Evolutionary conservation across 768 basidiomycete species (phyloP), one percentile per base, ranked within the genome.

Genomic region (Hygrophoropsis aurantiaca): DNA sequence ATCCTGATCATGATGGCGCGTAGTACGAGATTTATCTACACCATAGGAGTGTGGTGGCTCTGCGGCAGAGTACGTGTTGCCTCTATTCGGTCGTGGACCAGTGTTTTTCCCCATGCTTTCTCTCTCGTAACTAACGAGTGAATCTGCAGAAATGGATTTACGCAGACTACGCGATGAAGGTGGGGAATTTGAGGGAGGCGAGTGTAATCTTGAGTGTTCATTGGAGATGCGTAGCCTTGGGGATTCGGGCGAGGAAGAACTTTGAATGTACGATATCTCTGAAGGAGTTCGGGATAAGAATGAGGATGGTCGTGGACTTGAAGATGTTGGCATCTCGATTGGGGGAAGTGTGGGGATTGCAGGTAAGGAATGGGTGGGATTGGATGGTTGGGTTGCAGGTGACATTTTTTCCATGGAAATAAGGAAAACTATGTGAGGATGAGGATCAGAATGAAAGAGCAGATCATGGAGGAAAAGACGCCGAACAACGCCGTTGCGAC

Each of bases 91-190:
- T 3, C 73, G 69, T 34, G 71, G 62, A 33, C 58, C 57, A 18
- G 65, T 55, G 13, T 59, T 16, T 44, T 61, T 49, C 8, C 65
- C 53, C 23, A 64, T 49, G 40, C 61, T 62, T 35, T 74, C 70
- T 53, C 68, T 70, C 54, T 67, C 65, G 58, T 71, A 71, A 27
- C 69, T 70, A 40, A 79, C 75, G 62, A 90, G 84, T 9, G 88
- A 90, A 64, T 90, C 88, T 50, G 83, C 86, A 18, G 88, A 90
- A 50, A 85, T 66, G 23, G 87, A 85, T 69, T 89, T 89, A 57
- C 85, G 78, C 45, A 90, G 76, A 49, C 59, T 64, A 38, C 71
- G 67, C 18, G 71, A 58, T 18, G 70, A 65, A 36, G 58, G 50
- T 45, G 66, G 61, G 44, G 67, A 59, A 30, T 66, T 57, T 23